Base-by-base conservation (phyloP, 129 eudicot species). In the Pseudognaphalium luteoalbum region DNA sequence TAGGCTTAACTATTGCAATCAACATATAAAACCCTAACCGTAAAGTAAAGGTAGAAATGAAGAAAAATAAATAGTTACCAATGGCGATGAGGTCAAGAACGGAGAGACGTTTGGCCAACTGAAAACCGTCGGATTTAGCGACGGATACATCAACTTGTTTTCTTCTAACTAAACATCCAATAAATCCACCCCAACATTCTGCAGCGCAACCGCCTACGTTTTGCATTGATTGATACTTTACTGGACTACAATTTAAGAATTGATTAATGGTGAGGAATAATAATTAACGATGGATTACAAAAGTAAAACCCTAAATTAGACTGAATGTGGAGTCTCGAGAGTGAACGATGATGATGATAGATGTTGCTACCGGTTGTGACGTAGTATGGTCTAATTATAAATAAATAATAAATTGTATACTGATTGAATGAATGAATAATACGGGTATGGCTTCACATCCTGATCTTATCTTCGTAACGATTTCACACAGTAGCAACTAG, bases 61-160 rank as follows among this genome's bases (percentile, higher is more conserved):
- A 25, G 44, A 7, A 7, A 25, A 25, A 25, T 25, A 25, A 25
- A 25, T 25, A 25, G 28, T 54, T 81, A 93, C 98, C 98, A 21
- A 93, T 88, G 63, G 96, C 97, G 76, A 93, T 88, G 29, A 93
- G 91, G 70, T 93, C 97, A 82, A 90, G 75, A 70, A 90, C 82
- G 66, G 98, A 83, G 41, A 93, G 76, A 33, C 89, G 92, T 79
- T 90, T 90, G 2, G 98, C 98, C 78, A 93, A 86, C 75, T 90
- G 96, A 82, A 64, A 67, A 71, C 74, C 91, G 50, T 76, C 75
- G 19, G 83, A 77, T 42, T 84, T 85, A 41, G 84, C 70, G 59
- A 78, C 83, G 0, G 82, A 68, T 34, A 92, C 83, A 85, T 93
- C 98, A 29, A 93, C 98, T 87, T 88, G 90, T 60, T 93, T 93